Conservation (phyloP, 2,329 filamentous ascomycete genomes). For the Colletotrichum lini region DNA sequence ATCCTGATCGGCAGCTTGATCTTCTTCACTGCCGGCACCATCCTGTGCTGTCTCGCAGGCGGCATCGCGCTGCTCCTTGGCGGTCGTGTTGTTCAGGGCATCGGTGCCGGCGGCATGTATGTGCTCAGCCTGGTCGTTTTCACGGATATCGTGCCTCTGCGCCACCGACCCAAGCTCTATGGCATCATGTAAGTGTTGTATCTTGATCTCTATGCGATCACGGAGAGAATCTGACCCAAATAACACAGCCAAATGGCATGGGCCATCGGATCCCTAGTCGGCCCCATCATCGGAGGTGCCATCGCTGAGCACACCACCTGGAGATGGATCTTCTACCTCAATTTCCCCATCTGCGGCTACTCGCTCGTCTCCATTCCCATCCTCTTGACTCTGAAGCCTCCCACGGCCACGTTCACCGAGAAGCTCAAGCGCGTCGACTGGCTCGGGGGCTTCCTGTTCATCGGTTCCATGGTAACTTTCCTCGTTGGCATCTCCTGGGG, state of each 20-base stretch:
- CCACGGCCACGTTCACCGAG: constrained; percentile 48
- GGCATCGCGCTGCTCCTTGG: constrained; percentile 53
- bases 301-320: constrained; percentile 56
- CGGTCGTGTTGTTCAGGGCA: constrained; percentile 57
- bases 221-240: background rate
- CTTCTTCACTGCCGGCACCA: constrained; percentile 60
- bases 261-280: constrained; percentile 58
- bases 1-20: constrained; percentile 52
- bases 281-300: constrained; percentile 56
- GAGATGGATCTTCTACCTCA: constrained; percentile 65
- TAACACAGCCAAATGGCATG: constrained; percentile 50
- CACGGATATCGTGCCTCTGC: constrained; percentile 59
- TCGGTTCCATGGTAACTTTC: constrained; percentile 58
- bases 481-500: constrained; percentile 64
- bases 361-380: constrained; percentile 57
- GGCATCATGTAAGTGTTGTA: constrained; percentile 51
- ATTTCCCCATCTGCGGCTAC: constrained; percentile 60
- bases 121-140: constrained; percentile 57
- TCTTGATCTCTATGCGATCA: no score
- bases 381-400: constrained; percentile 58
- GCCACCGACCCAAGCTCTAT: constrained; percentile 59
- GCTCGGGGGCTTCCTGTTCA: constrained; percentile 61
- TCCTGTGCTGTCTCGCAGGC: constrained; percentile 54
- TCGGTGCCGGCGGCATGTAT: constrained; percentile 59
- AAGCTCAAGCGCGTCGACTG: constrained; percentile 61